Base-by-base conservation (phyloP, 1,139 yeast species). In the Suhomyces terraborum region DNA sequence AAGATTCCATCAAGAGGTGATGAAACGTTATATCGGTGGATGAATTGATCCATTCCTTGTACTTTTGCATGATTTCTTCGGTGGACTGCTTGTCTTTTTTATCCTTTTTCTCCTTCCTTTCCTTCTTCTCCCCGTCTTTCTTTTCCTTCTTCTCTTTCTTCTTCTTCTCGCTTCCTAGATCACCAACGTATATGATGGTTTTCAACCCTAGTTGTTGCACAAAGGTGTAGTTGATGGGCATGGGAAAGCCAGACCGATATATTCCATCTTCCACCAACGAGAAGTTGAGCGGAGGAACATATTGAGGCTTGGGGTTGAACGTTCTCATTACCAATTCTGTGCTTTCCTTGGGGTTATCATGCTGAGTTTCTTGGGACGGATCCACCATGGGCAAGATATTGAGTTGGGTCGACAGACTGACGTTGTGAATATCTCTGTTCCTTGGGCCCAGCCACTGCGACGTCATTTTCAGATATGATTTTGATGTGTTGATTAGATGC, bases 161-260 rank as follows among this genome's bases (percentile, higher is more conserved):
- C 18, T 53, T 53, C 40, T 56, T 59, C 29, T 66, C 66, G 19
- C 56, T 57, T 4, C 75, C 75, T 47, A 70, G 56, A 49, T 86
- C 97, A 1, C 98, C 98, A 8, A 91, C 66, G 55, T 85, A 88
- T 32, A 91, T 82, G 40, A 91, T 87, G 0, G 97, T 88, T 53
- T 80, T 81, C 43, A 93, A 64, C 19, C 81, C 73, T 37, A 93
- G 65, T 36, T 81, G 84, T 52, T 81, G 79, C 19, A 93, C 70
- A 54, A 87, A 93, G 10, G 86, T 80, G 56, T 82, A 88, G 64
- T 89, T 91, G 52, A 83, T 77, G 0, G 87, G 86, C 69, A 88
- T 86, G 3, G 98, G 98, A 56, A 89, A 95, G 3, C 98, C 98
- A 2, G 95, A 84, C 25, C 98, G 70, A 61, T 89, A 93, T 13